Evolutionary conservation across 495 filamentous ascomycete genomes (phyloP).

Genomic region (Collariella sp.): DNA sequence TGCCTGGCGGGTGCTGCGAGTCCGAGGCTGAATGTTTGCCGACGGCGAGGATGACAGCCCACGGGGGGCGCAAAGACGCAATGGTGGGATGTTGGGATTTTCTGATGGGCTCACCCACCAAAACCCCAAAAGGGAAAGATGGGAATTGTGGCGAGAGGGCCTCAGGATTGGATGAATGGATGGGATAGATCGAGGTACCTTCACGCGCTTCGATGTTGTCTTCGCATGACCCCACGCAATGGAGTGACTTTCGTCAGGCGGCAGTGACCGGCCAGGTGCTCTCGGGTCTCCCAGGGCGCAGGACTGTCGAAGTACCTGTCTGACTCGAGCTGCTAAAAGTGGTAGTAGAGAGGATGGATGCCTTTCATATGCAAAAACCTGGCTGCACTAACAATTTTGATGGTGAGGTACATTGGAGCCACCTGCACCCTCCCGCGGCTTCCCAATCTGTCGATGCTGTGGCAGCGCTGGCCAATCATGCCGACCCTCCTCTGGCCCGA

Average conservation of each 20-base stretch:
- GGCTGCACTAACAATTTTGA: too few relatives aligned
- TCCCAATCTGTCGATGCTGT: constrained; percentile 21
- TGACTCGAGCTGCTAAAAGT: too few relatives aligned
- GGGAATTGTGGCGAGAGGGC: too few relatives aligned
- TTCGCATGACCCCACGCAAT: constrained; percentile 1
- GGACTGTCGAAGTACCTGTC: too few relatives aligned
- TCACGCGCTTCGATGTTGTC: background rate
- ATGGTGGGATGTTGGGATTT: constrained; percentile 1
- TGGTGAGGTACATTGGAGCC: too few relatives aligned
- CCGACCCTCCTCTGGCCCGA: background rate
- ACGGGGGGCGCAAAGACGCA: background rate
- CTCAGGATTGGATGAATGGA: too few relatives aligned
- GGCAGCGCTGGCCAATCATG: constrained; percentile 6
- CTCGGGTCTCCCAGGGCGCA: too few relatives aligned
- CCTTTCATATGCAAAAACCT: too few relatives aligned
- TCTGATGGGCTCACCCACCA: constrained; percentile 7
- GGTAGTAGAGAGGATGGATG: too few relatives aligned
- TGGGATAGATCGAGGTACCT: background rate
- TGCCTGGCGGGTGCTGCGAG: background rate
- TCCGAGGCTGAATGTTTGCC: background rate
- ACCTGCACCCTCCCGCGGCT: background rate
- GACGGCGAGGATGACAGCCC: background rate
- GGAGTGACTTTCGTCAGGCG: background rate
- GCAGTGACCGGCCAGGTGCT: background rate
- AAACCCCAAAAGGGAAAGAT: too few relatives aligned